These are phyloP conservation scores for Fusarium algeriense DNA, from an alignment of 2,329 filamentous ascomycete species.

Conservation along the genomic window DNA sequence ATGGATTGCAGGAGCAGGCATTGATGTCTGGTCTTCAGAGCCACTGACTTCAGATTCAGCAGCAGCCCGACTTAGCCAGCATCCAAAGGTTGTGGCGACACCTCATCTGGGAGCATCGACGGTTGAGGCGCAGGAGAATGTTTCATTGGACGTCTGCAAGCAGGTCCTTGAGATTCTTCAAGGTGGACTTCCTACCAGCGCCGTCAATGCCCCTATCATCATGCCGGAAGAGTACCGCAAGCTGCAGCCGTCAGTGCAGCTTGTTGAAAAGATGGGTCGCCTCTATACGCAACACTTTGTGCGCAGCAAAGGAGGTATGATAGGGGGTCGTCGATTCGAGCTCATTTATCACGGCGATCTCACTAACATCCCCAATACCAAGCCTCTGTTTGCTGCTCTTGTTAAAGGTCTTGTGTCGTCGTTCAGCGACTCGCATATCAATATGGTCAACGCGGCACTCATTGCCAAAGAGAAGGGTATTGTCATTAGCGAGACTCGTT, in stretches of 20 bases:
- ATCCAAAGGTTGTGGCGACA: constrained; percentile 80
- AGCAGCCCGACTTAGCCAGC: constrained; percentile 72
- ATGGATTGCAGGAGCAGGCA: constrained; percentile 79
- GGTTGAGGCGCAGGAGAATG: constrained; percentile 85
- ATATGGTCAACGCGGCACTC: constrained; percentile 84
- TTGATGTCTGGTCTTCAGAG: constrained; percentile 84
- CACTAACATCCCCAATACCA: constrained; percentile 77
- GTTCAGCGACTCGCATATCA: constrained; percentile 78
- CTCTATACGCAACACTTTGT: constrained; percentile 83
- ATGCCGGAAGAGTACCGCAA: constrained; percentile 83
- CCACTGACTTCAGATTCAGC: constrained; percentile 69
- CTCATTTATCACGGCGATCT: constrained; percentile 82
- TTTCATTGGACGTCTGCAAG: constrained; percentile 84
- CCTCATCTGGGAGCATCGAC: constrained; percentile 86
- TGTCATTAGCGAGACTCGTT: constrained; percentile 79
- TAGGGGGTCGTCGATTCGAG: constrained; percentile 77
- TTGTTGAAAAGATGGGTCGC: constrained; percentile 83
- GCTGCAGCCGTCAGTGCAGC: constrained; percentile 79
- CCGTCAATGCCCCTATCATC: constrained; percentile 86
- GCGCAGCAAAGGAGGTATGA: constrained; percentile 56
- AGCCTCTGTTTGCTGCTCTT: constrained; percentile 81
- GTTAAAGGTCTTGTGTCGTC: constrained; percentile 80
- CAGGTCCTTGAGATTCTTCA: constrained; percentile 80
- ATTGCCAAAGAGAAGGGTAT: constrained; percentile 83
- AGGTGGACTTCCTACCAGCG: constrained; percentile 79